Conservation (phyloP, 2,329 filamentous ascomycete genomes). For the Arthrobotrys entomopaga region DNA sequence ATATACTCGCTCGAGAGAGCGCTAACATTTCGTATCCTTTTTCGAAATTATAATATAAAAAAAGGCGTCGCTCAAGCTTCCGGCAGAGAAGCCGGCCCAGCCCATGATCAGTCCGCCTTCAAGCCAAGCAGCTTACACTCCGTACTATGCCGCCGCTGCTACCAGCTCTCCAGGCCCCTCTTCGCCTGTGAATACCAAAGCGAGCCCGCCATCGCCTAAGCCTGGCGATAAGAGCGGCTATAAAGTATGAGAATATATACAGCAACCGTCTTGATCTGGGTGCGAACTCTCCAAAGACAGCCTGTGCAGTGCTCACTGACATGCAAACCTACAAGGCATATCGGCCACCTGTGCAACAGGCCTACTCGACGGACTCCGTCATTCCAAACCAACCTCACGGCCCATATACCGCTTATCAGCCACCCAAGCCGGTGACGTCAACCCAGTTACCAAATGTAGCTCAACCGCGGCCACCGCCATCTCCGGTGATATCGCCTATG, state of each 20-base stretch:
- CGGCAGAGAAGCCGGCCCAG: constrained; percentile 24
- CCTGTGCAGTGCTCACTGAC: neutral
- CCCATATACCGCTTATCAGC: constrained; percentile 51
- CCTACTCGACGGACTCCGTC: constrained; percentile 53
- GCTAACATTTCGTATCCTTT: neutral
- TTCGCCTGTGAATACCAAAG: constrained; percentile 50
- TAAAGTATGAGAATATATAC: constrained; percentile 23
- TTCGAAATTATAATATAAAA: too few species aligned
- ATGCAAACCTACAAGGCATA: constrained; percentile 28
- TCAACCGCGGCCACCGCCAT: constrained; percentile 26
- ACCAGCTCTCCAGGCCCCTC: constrained; percentile 13
- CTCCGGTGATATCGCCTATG: constrained; percentile 47
- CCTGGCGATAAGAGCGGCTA: constrained; percentile 32
- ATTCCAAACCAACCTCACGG: constrained; percentile 54
- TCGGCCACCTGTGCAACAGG: constrained; percentile 52
- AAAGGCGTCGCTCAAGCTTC: constrained; percentile 42
- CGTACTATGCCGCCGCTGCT: constrained; percentile 40
- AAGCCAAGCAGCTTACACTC: constrained; percentile 35
- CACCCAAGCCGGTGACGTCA: constrained; percentile 48
- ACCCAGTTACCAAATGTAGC: constrained; percentile 50
- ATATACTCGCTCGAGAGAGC: neutral
- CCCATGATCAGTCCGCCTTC: constrained; percentile 38
- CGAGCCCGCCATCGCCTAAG: constrained; percentile 41
- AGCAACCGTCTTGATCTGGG: neutral
- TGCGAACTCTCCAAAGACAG: neutral